Evolutionary conservation across 169 alveolate species (phyloP), one percentile per base, ranked within the genome.

Genomic region (Cryptosporidium parvum): DNA sequence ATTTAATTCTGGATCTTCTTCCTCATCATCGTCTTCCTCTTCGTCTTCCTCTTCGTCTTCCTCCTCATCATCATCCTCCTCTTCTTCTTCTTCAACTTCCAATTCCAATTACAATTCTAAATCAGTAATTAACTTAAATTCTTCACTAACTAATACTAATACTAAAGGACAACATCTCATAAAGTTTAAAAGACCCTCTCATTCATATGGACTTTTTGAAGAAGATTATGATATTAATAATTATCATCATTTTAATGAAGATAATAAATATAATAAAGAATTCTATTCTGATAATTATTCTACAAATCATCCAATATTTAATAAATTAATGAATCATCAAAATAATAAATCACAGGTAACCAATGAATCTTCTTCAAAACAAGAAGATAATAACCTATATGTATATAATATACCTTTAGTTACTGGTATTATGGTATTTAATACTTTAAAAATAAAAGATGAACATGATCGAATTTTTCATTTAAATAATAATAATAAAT

Each of bases 121-220:
- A 14, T 14, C 56, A 14, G 0, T 2, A 16, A 14, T 45, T 3
- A 45, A 45, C 21, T 14, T 16, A 10, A 16, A 45, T 45, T 45
- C 3, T 1, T 45, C 56, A 3, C 3, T 16, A 0, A 10, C 21
- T 8, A 23, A n/a, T 26, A 21, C 69, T 65, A 44, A 14, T 65
- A 0, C 44, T 37, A 23, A 33, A 14, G 31, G 14, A 14, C 51
- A 33, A 14, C 31, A 1, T 14, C 14, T 1, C 26, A 16, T 23
- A 29, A 26, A 42, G 3, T 14, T 35, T 21, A 80, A 62, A 12
- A 59, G 23, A 3, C 42, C 85, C 2, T 48, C 80, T 45, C 89
- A 62, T 65, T 18, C 39, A 14, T 80, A 80, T 26, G 89, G 89
- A 23, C 39, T 62, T 14, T 80, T 80, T 80, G 89, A 80, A 21